A percentile compares a stretch with the other conserved stretches of the same genome.
These are phyloP conservation scores for Cucumis melo DNA, from an alignment of 306 rosid genomes.

Conservation along the genomic window DNA sequence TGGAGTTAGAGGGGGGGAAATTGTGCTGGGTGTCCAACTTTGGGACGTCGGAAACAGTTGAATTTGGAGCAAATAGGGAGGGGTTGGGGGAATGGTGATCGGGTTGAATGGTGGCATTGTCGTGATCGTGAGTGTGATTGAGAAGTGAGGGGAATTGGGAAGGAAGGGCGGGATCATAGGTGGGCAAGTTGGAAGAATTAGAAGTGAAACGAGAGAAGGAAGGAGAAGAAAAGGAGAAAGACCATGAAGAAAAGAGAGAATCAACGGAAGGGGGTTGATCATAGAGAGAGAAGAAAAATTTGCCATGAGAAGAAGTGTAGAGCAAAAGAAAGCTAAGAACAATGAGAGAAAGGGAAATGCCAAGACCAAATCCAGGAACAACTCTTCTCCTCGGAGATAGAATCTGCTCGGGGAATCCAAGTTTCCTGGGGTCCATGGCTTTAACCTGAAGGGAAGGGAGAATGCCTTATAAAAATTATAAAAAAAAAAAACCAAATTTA, in stretches of 20 bases:
- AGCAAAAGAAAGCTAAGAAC: slow-evolving; percentile 30
- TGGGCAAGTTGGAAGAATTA: slow-evolving; percentile 6
- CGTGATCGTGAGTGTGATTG: neutral
- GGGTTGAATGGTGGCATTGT: slow-evolving; percentile 17
- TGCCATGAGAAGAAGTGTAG: slow-evolving; percentile 20
- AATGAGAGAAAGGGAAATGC: slow-evolving; percentile 39
- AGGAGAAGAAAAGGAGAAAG: slow-evolving; percentile 21
- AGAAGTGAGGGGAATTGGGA: neutral
- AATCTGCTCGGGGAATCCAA: slow-evolving; percentile 33
- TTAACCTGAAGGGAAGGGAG: neutral
- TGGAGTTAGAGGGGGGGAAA: neutral
- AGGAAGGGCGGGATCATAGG: slow-evolving; percentile 9
- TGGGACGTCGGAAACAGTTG: slow-evolving; percentile 3
- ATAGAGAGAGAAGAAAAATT: slow-evolving; percentile 28
- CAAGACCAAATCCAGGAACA: slow-evolving; percentile 57
- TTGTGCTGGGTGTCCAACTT: neutral
- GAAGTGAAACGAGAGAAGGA: neutral
- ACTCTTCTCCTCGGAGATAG: slow-evolving; percentile 38
- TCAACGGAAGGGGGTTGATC: slow-evolving; percentile 4
- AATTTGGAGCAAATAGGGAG: slow-evolving; percentile 10
- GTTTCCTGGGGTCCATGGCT: slow-evolving; percentile 42
- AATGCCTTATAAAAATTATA: no score
- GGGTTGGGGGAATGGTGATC: neutral
- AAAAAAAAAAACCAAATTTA: no score
- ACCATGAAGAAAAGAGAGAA: slow-evolving; percentile 24